A percentile compares a stretch with the other conserved stretches of the same genome.
phyloP scores from a whole-genome alignment of 345 rosid species.

The Sonneratia caseolaris region DNA sequence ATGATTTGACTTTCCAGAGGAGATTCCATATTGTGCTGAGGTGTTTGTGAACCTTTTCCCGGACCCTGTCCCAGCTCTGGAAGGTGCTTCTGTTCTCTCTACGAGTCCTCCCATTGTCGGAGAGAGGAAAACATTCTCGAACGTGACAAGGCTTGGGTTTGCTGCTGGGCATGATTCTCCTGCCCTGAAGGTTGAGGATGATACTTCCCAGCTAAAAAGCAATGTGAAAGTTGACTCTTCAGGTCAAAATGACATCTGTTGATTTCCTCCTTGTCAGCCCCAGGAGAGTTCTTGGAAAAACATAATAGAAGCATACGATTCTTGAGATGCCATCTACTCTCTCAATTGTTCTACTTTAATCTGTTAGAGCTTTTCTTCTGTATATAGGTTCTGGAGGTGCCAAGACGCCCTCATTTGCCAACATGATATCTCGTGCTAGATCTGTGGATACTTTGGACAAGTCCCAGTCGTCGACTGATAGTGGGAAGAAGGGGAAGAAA shows the following conservation, averaged over 20 bases:
- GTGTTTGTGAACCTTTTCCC: not conserved
- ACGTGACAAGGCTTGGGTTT: conserved; percentile 78
- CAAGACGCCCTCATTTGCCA: conserved; percentile 63
- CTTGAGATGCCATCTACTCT: not conserved
- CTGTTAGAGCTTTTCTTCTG: not conserved
- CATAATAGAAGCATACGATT: not conserved
- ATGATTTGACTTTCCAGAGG: not conserved
- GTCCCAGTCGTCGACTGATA: conserved; percentile 33
- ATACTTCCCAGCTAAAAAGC: conserved; percentile 16
- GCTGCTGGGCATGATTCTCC: conserved; percentile 95
- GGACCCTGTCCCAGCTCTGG: conserved; percentile 41
- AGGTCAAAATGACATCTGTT: conserved; percentile 23
- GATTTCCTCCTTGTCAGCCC: not conserved
- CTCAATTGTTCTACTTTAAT: not conserved
- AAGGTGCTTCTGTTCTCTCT: conserved; percentile 38
- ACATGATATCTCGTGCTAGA: conserved; percentile 49
- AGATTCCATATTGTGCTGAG: not conserved
- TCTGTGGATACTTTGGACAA: conserved; percentile 24
- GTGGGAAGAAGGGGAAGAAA: conserved; percentile 75
- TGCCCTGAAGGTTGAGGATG: conserved; percentile 48
- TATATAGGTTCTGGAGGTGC: conserved; percentile 42
- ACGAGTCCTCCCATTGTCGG: conserved; percentile 57
- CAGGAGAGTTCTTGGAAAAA: not conserved
- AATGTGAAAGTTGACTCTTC: conserved; percentile 30
- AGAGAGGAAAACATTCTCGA: conserved; percentile 71